Conservation (phyloP, 106 monocot genomes). For the Dioscorea zingiberensis region DNA sequence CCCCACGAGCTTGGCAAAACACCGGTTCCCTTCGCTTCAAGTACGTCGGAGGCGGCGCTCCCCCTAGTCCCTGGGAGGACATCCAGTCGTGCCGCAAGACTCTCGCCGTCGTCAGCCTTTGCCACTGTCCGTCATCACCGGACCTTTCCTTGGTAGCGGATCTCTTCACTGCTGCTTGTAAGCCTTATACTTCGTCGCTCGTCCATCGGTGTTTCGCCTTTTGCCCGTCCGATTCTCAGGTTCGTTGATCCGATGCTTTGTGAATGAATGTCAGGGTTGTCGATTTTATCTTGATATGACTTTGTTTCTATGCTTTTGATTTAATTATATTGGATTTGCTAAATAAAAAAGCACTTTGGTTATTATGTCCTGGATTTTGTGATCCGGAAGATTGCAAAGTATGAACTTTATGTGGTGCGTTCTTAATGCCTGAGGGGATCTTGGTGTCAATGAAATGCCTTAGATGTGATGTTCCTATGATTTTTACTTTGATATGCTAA, state of each 20-base stretch:
- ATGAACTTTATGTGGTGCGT: too few species aligned
- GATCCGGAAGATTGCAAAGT: too few species aligned
- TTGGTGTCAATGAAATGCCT: too few species aligned
- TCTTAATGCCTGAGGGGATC: too few species aligned
- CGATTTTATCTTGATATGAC: too few species aligned
- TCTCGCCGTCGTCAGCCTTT: conserved; percentile 81
- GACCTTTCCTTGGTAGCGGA: conserved; percentile 57
- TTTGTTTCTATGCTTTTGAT: too few species aligned
- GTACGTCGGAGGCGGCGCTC: conserved; percentile 67
- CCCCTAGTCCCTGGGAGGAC: conserved; percentile 88
- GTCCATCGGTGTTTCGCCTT: conserved; percentile 84
- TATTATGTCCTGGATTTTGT: too few species aligned
- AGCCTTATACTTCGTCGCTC: conserved; percentile 55
- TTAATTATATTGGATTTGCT: too few species aligned
- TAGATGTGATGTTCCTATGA: too few species aligned
- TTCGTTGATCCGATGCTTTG: conserved; percentile 1
- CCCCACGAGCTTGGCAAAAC: conserved; percentile 98
- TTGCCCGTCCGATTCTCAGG: conserved; percentile 78
- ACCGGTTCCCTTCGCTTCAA: conserved; percentile 72
- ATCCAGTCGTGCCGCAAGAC: conserved; percentile 96
- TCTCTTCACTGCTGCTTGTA: conserved; percentile 54
- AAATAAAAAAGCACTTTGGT: too few species aligned
- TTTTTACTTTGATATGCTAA: too few species aligned
- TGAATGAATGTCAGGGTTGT: too few species aligned
- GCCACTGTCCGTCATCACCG: conserved; percentile 69